Percentiles rank a stretch among this genome's conserved stretches.
Evolutionary conservation across 768 basidiomycete genomes (phyloP).

Genomic region (Panaeolus papilionaceus): DNA sequence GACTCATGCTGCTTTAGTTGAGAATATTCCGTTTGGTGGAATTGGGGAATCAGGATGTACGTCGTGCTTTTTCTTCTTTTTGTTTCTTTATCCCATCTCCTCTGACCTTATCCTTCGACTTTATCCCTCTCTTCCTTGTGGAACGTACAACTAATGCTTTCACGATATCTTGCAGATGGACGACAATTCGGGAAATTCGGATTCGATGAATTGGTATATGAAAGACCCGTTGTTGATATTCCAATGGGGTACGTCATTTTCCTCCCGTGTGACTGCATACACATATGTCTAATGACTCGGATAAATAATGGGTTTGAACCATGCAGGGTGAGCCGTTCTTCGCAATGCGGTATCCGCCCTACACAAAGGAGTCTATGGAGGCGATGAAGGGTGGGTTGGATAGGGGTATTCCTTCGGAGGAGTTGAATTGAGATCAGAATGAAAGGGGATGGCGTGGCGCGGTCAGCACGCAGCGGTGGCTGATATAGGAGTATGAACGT

Average conservation of each 20-base stretch:
- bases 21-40: constrained; percentile 37
- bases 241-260: constrained; percentile 52
- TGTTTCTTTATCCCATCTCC: not conserved
- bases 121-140: too few species aligned
- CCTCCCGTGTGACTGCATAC: too few species aligned
- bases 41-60: constrained; percentile 71
- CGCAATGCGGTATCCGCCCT: constrained; percentile 57
- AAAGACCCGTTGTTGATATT: constrained; percentile 53
- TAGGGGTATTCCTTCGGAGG: constrained; percentile 31
- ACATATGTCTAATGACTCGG: too few species aligned
- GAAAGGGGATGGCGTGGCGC: too few species aligned
- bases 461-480: too few species aligned
- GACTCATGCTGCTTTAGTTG: constrained; percentile 24
- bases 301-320: too few species aligned
- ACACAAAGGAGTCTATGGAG: constrained; percentile 44
- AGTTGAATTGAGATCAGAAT: not conserved
- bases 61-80: constrained; percentile 28
- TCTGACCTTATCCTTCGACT: too few species aligned
- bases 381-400: constrained; percentile 33
- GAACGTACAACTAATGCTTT: too few species aligned
- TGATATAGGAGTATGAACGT: too few species aligned
- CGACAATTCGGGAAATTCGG: constrained; percentile 56
- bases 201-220: constrained; percentile 61
- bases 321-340: constrained; percentile 47
- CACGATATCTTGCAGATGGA: constrained; percentile 48